Percentiles rank a stretch among this genome's conserved stretches.
Evolutionary conservation across 2,329 filamentous ascomycete genomes (phyloP).

Genomic region (Fusarium floridanum): DNA sequence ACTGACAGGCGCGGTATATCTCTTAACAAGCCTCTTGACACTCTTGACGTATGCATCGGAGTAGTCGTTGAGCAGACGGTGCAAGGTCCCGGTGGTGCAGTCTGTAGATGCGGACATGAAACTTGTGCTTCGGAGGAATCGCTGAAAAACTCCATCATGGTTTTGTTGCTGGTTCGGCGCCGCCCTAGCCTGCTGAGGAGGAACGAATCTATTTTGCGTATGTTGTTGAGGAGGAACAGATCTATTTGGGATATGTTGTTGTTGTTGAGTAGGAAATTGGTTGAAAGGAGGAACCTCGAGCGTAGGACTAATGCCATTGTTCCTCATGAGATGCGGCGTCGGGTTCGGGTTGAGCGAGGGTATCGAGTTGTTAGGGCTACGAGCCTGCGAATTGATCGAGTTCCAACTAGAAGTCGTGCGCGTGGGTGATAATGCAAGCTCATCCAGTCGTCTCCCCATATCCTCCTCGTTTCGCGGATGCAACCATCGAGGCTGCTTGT

Average conservation of each 20-base stretch:
- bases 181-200: not conserved
- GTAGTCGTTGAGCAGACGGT: constrained; percentile 50
- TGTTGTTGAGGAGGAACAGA: not conserved
- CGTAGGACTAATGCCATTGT: constrained; percentile 15
- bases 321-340: constrained; percentile 27
- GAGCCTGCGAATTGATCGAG: constrained; percentile 29
- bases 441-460: constrained; percentile 64
- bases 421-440: constrained; percentile 57
- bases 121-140: constrained; percentile 52
- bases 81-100: constrained; percentile 53
- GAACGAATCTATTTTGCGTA: not conserved
- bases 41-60: constrained; percentile 51
- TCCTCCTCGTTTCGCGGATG: constrained; percentile 65
- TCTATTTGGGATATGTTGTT: not conserved
- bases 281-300: constrained; percentile 42
- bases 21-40: constrained; percentile 56
- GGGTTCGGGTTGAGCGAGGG: constrained; percentile 33
- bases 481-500: constrained; percentile 70
- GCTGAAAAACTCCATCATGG: constrained; percentile 35
- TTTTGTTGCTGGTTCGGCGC: constrained; percentile 15
- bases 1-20: constrained; percentile 52
- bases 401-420: constrained; percentile 38
- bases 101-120: constrained; percentile 56
- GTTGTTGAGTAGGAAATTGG: constrained; percentile 30
- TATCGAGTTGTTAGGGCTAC: constrained; percentile 24